Evolutionary conservation across 2,329 filamentous ascomycete species (phyloP).

Genomic region (Alternaria tenuissima): DNA sequence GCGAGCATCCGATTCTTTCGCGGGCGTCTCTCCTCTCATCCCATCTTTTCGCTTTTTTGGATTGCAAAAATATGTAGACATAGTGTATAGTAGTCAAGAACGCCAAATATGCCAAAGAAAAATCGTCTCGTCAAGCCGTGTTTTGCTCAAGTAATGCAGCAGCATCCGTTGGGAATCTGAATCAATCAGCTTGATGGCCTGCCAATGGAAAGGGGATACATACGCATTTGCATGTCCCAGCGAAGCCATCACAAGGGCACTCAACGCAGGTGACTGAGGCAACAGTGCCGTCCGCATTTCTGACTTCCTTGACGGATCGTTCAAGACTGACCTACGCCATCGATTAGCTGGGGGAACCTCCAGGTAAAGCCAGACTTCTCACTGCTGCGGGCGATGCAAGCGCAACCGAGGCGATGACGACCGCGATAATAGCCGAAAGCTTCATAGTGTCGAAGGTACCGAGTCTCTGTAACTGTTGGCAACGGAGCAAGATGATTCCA

Average conservation of each 20-base stretch:
- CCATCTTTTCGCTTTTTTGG: not conserved
- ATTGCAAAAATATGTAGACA: not conserved
- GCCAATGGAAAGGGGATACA: conserved; percentile 8
- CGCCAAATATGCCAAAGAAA: conserved; percentile 5
- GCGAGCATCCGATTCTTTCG: not conserved
- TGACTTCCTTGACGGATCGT: conserved; percentile 27
- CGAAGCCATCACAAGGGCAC: conserved; percentile 36
- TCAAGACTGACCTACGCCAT: conserved; percentile 31
- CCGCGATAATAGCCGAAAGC: conserved; percentile 30
- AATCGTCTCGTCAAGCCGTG: not conserved
- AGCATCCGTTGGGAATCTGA: conserved; percentile 43
- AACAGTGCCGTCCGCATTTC: conserved; percentile 21
- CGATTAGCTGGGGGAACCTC: not conserved
- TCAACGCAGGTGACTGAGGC: conserved; percentile 28
- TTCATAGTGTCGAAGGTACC: conserved; percentile 26
- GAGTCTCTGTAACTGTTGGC: no score
- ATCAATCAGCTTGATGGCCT: not conserved
- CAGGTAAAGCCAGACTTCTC: conserved; percentile 4
- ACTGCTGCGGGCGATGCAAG: conserved; percentile 39
- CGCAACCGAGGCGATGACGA: conserved; percentile 27
- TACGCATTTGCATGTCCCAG: conserved; percentile 35
- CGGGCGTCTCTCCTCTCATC: not conserved
- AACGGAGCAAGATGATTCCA: not conserved
- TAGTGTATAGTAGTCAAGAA: conserved; percentile 16
- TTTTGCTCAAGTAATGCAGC: conserved; percentile 24